These are phyloP conservation scores for Blastomyces emzantsi DNA, from an alignment of 2,329 filamentous ascomycete species.

Conservation along the genomic window DNA sequence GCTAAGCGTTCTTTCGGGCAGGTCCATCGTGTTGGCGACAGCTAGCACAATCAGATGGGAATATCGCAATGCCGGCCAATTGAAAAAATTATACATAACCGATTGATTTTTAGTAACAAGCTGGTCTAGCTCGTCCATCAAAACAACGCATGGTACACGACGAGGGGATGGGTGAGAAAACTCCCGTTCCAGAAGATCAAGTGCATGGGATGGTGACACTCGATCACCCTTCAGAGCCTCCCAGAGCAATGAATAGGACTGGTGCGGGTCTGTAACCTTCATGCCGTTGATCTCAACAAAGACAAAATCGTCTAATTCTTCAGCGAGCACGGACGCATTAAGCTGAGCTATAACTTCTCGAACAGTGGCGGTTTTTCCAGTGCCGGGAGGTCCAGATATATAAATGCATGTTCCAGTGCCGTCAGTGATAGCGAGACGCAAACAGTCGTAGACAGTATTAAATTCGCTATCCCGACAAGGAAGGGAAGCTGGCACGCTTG, in stretches of 20 bases:
- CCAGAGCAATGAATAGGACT: slow-evolving; percentile 92
- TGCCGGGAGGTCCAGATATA: slow-evolving; percentile 96
- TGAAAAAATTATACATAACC: slow-evolving; percentile 99
- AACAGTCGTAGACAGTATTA: slow-evolving; percentile 79
- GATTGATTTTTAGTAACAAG: slow-evolving; percentile 96
- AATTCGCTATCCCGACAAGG: slow-evolving; percentile 93
- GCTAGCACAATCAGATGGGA: slow-evolving; percentile 91
- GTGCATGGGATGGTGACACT: slow-evolving; percentile 81
- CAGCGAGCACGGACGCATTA: slow-evolving; percentile 74
- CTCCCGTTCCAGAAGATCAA: slow-evolving; percentile 84
- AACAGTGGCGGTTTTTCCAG: slow-evolving; percentile 94
- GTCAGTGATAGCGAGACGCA: slow-evolving; percentile 88
- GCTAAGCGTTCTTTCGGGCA: slow-evolving; percentile 88
- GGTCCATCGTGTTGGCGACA: slow-evolving; percentile 97
- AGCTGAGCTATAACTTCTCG: slow-evolving; percentile 86
- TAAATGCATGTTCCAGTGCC: slow-evolving; percentile 95
- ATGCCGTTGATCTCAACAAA: slow-evolving; percentile 99
- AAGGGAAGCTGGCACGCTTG: slow-evolving; percentile 78
- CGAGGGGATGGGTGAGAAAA: slow-evolving; percentile 87
- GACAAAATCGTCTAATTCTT: slow-evolving; percentile 96
- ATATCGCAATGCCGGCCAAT: slow-evolving; percentile 89
- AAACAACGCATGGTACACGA: slow-evolving; percentile 85
- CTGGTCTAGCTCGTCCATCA: slow-evolving; percentile 98
- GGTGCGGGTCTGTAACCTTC: slow-evolving; percentile 97
- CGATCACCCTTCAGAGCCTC: slow-evolving; percentile 89